Evolutionary conservation across 208 protist genomes (phyloP), one percentile per base, ranked within the genome.

Genomic region (Phytomonas serpens): DNA sequence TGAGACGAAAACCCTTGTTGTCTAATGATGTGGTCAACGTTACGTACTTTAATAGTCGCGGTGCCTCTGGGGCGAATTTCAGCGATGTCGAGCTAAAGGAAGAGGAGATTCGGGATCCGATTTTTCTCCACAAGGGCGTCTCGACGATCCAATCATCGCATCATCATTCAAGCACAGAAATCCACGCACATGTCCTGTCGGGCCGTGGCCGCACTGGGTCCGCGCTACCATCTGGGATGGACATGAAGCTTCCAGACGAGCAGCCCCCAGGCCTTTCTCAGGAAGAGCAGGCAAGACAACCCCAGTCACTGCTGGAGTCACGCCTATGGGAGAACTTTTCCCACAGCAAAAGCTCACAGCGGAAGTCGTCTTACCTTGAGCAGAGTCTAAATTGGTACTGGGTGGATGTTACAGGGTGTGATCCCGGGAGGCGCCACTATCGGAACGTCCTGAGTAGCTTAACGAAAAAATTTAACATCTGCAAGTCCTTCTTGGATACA

Each of bases 371-470:
- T 1, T 83, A 85, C 67, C 72, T 93, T 7, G 87, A 93, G 80
- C 83, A 90, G 79, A 93, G 82, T 73, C 78, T 93, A 9, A 95
- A 95, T 79, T 95, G 90, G 90, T 90, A 95, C 73, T 95, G 87
- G 86, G 80, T 95, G 64, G 90, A 93, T 63, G 86, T 95, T 62
- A 84, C 79, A 30, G 90, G 90, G 23, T 83, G 87, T 34, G 90
- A 95, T 70, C 61, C 77, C 4, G 79, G 73, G 61, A 74, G 71
- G 42, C 72, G 72, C n/a, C 76, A 77, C 62, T 95, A 95, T 82
- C 84, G 87, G 69, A 76, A 30, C 29, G 84, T 77, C 0, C 77
- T 95, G 70, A 81, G 81, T 75, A 79, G 73, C 36, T 71, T 95
- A 7, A 93, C 90, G 0, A 62, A 73, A 57, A 75, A 72, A 40